These are phyloP conservation scores for Metschnikowia aberdeeniae DNA, from an alignment of 805 yeast genomes.

Conservation along the genomic window DNA sequence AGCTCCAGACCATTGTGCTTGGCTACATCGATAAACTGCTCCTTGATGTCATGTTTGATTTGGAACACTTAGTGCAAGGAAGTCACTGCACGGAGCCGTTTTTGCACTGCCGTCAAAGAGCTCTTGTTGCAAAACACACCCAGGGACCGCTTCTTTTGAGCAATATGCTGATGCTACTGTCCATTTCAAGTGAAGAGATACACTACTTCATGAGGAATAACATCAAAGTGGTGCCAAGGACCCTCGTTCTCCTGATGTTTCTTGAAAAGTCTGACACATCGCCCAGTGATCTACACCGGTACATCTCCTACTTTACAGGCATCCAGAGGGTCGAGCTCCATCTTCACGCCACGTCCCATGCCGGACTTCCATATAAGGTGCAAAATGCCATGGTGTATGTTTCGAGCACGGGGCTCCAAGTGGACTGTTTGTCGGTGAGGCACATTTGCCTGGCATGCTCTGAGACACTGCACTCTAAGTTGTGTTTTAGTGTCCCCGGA, in stretches of 20 bases:
- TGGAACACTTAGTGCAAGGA: constrained; percentile 3
- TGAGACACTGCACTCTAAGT: too few relatives aligned
- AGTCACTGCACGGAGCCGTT: neutral
- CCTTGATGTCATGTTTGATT: constrained; percentile 15
- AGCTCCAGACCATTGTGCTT: constrained; percentile 15
- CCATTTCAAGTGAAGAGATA: constrained; percentile 14
- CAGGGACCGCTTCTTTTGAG: constrained; percentile 11
- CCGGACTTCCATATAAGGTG: neutral
- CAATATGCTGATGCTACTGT: constrained; percentile 8
- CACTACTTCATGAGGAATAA: constrained; percentile 16
- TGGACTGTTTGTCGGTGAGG: neutral
- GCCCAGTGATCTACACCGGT: constrained; percentile 11
- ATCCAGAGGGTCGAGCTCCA: constrained; percentile 5
- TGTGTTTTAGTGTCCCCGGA: too few relatives aligned
- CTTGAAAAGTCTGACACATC: constrained; percentile 7
- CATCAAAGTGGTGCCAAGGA: constrained; percentile 5
- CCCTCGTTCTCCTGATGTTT: constrained; percentile 4
- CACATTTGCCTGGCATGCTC: neutral
- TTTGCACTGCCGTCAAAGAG: constrained; percentile 13
- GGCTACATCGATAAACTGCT: constrained; percentile 13
- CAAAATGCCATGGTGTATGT: neutral
- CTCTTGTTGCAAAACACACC: constrained; percentile 12
- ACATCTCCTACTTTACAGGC: constrained; percentile 14
- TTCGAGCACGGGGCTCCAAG: neutral
- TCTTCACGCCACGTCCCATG: neutral